Evolutionary conservation across 805 yeast genomes (phyloP).

Genomic region (Myxozyma melibiosi): DNA sequence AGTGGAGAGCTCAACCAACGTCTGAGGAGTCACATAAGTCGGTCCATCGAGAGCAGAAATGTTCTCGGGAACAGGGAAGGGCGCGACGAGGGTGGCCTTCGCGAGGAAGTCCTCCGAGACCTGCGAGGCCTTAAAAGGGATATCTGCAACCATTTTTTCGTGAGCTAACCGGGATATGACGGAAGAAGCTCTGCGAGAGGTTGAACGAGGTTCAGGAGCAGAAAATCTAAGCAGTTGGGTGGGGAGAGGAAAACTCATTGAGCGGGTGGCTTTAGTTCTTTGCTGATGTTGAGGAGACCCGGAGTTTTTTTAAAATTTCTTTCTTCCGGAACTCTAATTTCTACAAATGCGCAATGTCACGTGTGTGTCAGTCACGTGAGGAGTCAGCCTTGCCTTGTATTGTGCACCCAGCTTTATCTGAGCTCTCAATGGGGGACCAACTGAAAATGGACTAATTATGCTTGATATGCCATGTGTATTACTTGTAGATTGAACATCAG

Average conservation of each 20-base stretch:
- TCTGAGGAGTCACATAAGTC: slow-evolving; percentile 25
- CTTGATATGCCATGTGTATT: not conserved
- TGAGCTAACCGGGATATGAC: slow-evolving; percentile 1
- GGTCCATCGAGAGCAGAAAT: slow-evolving; percentile 28
- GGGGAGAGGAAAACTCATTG: slow-evolving; percentile 9
- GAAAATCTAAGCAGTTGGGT: slow-evolving; percentile 4
- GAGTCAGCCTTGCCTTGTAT: no score
- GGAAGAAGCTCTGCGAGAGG: slow-evolving; percentile 1
- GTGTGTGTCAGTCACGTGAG: not conserved
- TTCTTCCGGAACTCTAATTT: slow-evolving; percentile 1
- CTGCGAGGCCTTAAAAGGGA: not conserved
- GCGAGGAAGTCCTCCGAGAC: slow-evolving; percentile 5
- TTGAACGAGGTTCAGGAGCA: slow-evolving; percentile 10
- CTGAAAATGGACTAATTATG: no score
- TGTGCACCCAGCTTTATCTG: no score
- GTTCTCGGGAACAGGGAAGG: slow-evolving; percentile 25
- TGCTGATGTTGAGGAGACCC: not conserved
- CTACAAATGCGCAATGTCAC: no score
- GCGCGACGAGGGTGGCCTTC: slow-evolving; percentile 12
- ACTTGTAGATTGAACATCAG: not conserved
- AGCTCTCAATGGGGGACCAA: no score
- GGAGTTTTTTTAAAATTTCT: not conserved
- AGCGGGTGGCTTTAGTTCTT: not conserved
- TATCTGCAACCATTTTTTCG: slow-evolving; percentile 13
- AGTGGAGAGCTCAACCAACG: slow-evolving; percentile 30